Conservation (phyloP, 192 early-diverging fungal species). For the Diversispora eburnea region DNA sequence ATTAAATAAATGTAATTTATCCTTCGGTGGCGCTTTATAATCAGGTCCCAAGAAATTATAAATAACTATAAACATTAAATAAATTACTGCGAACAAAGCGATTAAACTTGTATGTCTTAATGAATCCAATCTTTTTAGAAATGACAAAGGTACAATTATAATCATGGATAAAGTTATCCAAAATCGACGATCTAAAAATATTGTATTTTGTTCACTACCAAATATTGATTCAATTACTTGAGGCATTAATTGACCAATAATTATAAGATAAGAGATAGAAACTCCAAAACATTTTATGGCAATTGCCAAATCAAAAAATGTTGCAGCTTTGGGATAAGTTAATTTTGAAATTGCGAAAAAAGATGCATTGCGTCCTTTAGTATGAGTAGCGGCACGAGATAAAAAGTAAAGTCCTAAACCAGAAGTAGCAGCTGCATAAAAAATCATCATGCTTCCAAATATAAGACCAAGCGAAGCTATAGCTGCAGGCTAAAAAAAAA, state of each 20-base stretch:
- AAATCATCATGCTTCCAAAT: conserved; percentile 76
- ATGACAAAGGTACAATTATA: conserved; percentile 71
- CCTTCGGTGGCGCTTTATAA: conserved; percentile 52
- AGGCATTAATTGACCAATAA: conserved; percentile 91
- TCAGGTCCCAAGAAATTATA: conserved; percentile 65
- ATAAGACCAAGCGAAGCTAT: conserved; percentile 80
- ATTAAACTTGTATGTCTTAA: conserved; percentile 84
- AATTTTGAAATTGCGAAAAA: conserved; percentile 89
- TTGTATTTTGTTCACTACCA: conserved; percentile 31
- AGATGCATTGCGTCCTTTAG: conserved; percentile 73
- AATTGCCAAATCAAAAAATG: conserved; percentile 94
- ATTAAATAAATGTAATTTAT: conserved; percentile 56
- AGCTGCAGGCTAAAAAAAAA: conserved; percentile 66
- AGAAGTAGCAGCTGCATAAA: conserved; percentile 71
- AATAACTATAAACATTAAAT: conserved; percentile 83
- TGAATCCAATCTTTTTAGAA: conserved; percentile 81
- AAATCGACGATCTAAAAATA: conserved; percentile 64
- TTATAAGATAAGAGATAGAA: conserved; percentile 89
- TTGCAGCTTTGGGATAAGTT: conserved; percentile 85
- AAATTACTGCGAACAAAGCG: conserved; percentile 82
- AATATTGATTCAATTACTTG: conserved; percentile 49
- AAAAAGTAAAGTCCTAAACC: conserved; percentile 84
- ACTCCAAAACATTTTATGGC: conserved; percentile 99
- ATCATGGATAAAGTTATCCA: conserved; percentile 85
- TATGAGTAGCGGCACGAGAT: conserved; percentile 68